Evolutionary conservation across 306 rosid species (phyloP).

Genomic region (Cucurbita pepo): DNA sequence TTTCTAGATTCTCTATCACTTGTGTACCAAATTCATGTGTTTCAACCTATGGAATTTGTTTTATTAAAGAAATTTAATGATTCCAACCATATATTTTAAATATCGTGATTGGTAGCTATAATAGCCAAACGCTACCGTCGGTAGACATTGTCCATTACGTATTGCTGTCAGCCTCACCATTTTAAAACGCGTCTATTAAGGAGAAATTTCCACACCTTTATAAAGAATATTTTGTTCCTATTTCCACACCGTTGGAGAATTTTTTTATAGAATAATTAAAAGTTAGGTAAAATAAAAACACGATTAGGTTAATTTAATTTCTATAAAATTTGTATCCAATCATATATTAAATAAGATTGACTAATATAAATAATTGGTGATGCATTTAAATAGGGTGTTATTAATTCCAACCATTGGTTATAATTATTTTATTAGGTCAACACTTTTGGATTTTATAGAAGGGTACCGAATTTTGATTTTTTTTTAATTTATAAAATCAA

Average conservation of each 20-base stretch:
- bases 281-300: too few relatives aligned
- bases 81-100: too few relatives aligned
- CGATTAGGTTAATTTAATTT: not conserved
- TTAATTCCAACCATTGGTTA: not conserved
- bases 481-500: not conserved
- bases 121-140: too few relatives aligned
- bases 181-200: too few relatives aligned
- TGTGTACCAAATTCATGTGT: not conserved
- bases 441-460: not conserved
- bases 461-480: not conserved
- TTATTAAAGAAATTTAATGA: not conserved
- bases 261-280: too few relatives aligned
- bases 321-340: not conserved
- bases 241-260: too few relatives aligned
- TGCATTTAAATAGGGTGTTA: not conserved
- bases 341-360: not conserved
- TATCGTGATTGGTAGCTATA: too few relatives aligned
- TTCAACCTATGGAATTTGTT: not conserved
- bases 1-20: not conserved
- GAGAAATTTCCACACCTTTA: too few relatives aligned
- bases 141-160: too few relatives aligned
- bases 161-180: too few relatives aligned
- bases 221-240: too few relatives aligned
- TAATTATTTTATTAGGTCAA: not conserved
- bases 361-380: not conserved